Evolutionary conservation across 805 yeast genomes (phyloP).

Genomic region (Myxozyma neotropica): DNA sequence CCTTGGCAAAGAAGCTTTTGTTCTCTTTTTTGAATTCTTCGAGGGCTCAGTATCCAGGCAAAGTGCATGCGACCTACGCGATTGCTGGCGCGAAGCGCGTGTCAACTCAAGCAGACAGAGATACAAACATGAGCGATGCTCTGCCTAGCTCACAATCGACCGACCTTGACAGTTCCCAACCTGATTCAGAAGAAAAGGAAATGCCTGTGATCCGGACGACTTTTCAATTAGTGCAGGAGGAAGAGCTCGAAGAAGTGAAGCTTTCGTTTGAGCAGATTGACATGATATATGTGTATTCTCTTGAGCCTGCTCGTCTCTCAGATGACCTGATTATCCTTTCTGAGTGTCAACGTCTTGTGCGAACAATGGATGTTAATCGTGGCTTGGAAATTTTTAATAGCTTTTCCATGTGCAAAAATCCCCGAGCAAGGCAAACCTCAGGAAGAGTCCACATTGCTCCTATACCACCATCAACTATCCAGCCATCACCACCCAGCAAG

Average conservation of each 20-base stretch:
- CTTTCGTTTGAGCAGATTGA: conserved; percentile 10
- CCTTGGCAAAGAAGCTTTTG: conserved; percentile 19
- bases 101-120: conserved; percentile 1
- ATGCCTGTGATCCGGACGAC: background rate
- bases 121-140: background rate
- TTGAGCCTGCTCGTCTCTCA: conserved; percentile 18
- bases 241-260: conserved; percentile 27
- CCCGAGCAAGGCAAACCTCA: conserved; percentile 1
- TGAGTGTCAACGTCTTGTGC: conserved; percentile 23
- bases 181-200: background rate
- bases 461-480: no score
- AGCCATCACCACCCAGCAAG: background rate
- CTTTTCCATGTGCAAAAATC: conserved; percentile 12
- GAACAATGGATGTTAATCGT: conserved; percentile 10
- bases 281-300: conserved; percentile 23
- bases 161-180: conserved; percentile 7
- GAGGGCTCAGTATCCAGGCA: conserved; percentile 8
- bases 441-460: background rate
- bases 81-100: conserved; percentile 17
- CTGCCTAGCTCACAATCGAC: background rate
- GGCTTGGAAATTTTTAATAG: conserved; percentile 4
- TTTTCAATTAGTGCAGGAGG: conserved; percentile 27
- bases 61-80: conserved; percentile 26
- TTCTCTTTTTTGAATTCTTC: conserved; percentile 20
- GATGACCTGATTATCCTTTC: conserved; percentile 17